A percentile compares a stretch with the other conserved stretches of the same genome.
phyloP scores from a whole-genome alignment of 345 rosid genomes.

The Ceriops decandra region DNA sequence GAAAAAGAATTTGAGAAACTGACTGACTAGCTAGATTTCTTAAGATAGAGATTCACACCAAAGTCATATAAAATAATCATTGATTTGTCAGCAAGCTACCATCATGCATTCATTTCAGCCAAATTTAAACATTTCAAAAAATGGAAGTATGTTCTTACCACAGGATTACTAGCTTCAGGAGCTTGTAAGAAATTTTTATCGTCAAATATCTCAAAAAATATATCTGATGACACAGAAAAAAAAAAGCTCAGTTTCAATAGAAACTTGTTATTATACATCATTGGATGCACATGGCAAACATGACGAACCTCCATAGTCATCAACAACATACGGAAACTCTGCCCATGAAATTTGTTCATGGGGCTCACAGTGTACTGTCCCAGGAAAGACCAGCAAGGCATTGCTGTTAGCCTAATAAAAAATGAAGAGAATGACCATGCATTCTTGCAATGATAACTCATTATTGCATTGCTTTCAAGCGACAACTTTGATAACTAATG shows the following conservation, averaged over 20 bases:
- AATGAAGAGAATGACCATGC: constrained; percentile 15
- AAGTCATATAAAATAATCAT: not conserved
- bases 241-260: constrained; percentile 11
- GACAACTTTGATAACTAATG: not conserved
- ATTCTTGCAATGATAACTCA: constrained; percentile 7
- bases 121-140: constrained; percentile 7
- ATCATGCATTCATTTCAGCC: not conserved
- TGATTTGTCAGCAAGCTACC: not conserved
- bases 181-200: constrained; percentile 72
- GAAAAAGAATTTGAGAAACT: not conserved
- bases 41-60: not conserved
- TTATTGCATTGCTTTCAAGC: constrained; percentile 4
- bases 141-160: constrained; percentile 57
- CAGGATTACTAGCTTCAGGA: constrained; percentile 83
- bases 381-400: constrained; percentile 83
- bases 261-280: constrained; percentile 4
- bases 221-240: constrained; percentile 42
- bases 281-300: constrained; percentile 3
- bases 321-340: constrained; percentile 72
- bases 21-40: not conserved
- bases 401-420: constrained; percentile 60
- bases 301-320: constrained; percentile 85
- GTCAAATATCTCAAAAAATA: constrained; percentile 77
- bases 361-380: constrained; percentile 76
- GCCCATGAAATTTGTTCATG: constrained; percentile 84